A percentile compares a stretch with the other conserved stretches of the same genome.
phyloP scores from a whole-genome alignment of 495 filamentous ascomycete genomes.

The Tuber umbilicatum region DNA sequence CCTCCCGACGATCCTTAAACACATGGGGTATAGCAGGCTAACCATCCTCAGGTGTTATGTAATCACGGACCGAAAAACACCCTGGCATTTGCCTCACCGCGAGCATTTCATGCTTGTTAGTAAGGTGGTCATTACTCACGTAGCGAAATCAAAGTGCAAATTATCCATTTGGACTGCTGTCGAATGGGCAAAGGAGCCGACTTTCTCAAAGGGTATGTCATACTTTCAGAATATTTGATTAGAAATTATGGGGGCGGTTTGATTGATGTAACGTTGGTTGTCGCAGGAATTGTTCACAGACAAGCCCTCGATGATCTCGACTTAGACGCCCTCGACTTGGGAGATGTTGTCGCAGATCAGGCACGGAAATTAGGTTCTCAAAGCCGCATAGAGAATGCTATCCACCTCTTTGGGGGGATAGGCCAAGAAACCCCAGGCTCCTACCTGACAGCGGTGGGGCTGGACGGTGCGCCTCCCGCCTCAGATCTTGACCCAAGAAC shows the following conservation, averaged over 20 bases:
- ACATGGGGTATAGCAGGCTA: conserved; percentile 5
- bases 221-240: conserved; percentile 11
- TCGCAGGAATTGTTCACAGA: conserved; percentile 60
- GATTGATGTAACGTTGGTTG: conserved; percentile 5
- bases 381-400: conserved; percentile 80
- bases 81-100: conserved; percentile 82
- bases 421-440: conserved; percentile 63
- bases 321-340: conserved; percentile 75
- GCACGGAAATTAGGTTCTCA: conserved; percentile 73
- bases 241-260: conserved; percentile 5
- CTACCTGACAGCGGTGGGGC: conserved; percentile 49
- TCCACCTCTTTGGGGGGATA: conserved; percentile 81
- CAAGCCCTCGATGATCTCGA: conserved; percentile 74
- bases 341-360: conserved; percentile 79
- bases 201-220: conserved; percentile 52
- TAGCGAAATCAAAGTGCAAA: conserved; percentile 85
- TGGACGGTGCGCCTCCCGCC: conserved; percentile 15
- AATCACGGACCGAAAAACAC: conserved; percentile 75
- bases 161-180: conserved; percentile 80
- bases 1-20: neutral
- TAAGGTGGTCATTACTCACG: conserved; percentile 89
- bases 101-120: conserved; percentile 74
- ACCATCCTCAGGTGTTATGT: conserved; percentile 58
- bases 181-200: conserved; percentile 68
- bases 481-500: conserved; percentile 17